Evolutionary conservation across 2,329 filamentous ascomycete genomes (phyloP), one percentile per base, ranked within the genome.

Genomic region (Penicillium olsonii): DNA sequence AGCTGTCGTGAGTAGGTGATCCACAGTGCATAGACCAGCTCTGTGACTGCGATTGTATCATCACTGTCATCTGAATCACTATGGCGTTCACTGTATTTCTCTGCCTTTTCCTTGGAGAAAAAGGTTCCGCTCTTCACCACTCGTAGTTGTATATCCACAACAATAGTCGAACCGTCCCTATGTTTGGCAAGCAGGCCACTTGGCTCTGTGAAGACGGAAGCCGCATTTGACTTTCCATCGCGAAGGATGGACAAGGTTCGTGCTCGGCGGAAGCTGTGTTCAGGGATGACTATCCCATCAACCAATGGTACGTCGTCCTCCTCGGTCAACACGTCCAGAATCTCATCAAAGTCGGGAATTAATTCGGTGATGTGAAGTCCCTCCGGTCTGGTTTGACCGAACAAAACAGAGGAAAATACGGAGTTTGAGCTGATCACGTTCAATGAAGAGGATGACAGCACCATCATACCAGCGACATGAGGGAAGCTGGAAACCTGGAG

Each of bases 401-500:
- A 99, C 2, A 99, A 78, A 0, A 92, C 90, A 6, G 90, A 88
- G 7, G 90, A 95, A 66, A 99, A 97, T 17, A 95, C 92, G 3
- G 90, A 89, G 69, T 99, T 99, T 8, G 92, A 94, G 72, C 92
- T 96, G 66, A 88, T 88, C 62, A 99, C 88, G 42, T 84, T 83
- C 56, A 97, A 79, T 0, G 81, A 84, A 24, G 84, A 76, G 1
- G 92, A 87, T n/a, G 88, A 87, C 11, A 99, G 79, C 8, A 99
- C 92, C 65, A 99, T 85, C 63, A 99, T 96, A 41, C 94, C 94
- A 47, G 94, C 94, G 71, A 99, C 96, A 67, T 99, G 92, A 14
- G 94, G 94, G 57, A 96, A 95, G 66, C 91, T 96, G 14, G 92
- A 96, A 37, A 99, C 83, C 43, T 90, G 85, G 56, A 99, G 81